These are phyloP conservation scores for Aureobasidium namibiae DNA, from an alignment of 2,329 filamentous ascomycete genomes.

Conservation along the genomic window DNA sequence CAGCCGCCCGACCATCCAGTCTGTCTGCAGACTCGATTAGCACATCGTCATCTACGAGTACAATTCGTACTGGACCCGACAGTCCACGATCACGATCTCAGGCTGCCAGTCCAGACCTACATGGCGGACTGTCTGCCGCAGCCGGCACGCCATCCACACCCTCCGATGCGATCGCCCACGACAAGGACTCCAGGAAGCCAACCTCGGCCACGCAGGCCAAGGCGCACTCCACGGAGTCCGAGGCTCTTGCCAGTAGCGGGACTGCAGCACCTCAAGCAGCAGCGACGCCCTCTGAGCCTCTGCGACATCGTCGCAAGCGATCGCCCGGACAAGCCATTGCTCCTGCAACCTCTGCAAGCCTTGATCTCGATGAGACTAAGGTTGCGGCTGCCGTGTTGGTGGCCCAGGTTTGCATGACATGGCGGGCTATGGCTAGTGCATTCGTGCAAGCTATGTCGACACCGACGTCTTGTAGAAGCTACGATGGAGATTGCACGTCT, in stretches of 20 bases:
- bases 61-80: background rate
- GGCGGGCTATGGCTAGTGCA: background rate
- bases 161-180: background rate
- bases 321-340: background rate
- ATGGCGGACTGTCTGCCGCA: background rate
- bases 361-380: background rate
- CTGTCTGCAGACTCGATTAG: slow-evolving; percentile 1
- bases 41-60: background rate
- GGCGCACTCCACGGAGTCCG: background rate
- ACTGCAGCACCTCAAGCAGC: background rate
- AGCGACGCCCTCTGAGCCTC: background rate
- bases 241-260: background rate
- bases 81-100: background rate
- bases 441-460: background rate
- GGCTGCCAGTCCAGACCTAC: background rate
- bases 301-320: background rate
- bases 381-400: background rate
- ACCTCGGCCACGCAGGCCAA: background rate
- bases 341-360: background rate
- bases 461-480: background rate
- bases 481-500: background rate
- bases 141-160: background rate
- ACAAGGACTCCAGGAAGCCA: background rate
- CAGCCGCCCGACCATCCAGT: background rate
- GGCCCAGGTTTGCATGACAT: background rate